phyloP scores from a whole-genome alignment of 1,284 basidiomycete genomes.

The Microbotryum lychnidis-dioicae region DNA sequence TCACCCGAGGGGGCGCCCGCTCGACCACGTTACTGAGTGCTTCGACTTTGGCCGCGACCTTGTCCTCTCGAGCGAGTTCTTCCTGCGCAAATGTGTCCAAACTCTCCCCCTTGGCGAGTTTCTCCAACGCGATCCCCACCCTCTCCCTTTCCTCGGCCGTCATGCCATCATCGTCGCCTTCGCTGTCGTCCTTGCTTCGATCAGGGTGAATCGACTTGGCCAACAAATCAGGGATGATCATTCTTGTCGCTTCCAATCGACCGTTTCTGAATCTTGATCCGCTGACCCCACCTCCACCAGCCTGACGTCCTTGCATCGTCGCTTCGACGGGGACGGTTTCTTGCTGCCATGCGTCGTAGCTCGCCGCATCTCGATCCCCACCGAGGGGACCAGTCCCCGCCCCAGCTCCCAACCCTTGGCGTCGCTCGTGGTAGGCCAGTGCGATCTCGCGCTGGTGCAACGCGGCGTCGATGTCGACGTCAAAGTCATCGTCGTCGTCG shows the following conservation, averaged over 20 bases:
- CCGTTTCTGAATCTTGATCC: conserved; percentile 2
- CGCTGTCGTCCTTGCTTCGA: background rate
- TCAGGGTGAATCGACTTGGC: conserved; percentile 14
- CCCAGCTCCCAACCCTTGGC: conserved; percentile 29
- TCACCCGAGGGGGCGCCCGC: background rate
- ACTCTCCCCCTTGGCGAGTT: conserved; percentile 8
- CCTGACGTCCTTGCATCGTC: conserved; percentile 7
- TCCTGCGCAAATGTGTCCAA: background rate
- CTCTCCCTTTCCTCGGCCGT: conserved; percentile 4
- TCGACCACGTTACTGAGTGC: background rate
- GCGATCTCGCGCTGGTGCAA: conserved; percentile 33
- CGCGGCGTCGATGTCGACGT: conserved; percentile 33
- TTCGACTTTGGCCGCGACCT: conserved; percentile 8
- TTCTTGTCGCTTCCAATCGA: conserved; percentile 25
- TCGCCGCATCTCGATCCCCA: conserved; percentile 15
- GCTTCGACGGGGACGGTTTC: conserved; percentile 24
- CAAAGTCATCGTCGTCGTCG: conserved; percentile 15
- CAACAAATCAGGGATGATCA: conserved; percentile 29
- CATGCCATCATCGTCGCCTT: conserved; percentile 12
- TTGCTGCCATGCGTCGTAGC: conserved; percentile 17
- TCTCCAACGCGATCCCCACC: conserved; percentile 14
- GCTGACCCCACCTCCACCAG: no score
- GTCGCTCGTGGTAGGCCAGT: conserved; percentile 29
- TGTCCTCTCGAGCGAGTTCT: conserved; percentile 4
- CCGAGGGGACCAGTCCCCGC: conserved; percentile 32